phyloP scores from a whole-genome alignment of 257 asterid species.

The Salvia splendens region DNA sequence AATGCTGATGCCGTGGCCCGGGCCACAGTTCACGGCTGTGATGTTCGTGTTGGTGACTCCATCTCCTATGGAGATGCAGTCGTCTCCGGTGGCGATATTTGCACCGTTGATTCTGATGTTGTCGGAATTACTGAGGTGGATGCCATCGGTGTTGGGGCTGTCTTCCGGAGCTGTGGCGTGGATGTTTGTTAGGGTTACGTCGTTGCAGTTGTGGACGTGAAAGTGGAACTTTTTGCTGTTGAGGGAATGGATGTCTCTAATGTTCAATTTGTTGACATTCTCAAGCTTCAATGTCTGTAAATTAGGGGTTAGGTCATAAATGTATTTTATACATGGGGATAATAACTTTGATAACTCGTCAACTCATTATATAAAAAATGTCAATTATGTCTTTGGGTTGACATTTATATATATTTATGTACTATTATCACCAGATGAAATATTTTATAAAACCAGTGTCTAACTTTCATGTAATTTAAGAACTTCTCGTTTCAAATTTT shows the following conservation, averaged over 20 bases:
- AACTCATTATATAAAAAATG: no score
- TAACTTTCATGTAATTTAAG: no score
- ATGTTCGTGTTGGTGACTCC: neutral
- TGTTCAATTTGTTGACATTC: neutral
- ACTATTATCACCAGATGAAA: no score
- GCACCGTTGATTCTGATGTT: constrained; percentile 4
- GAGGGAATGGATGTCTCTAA: constrained; percentile 19
- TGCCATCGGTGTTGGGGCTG: constrained; percentile 48
- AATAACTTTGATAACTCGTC: no score
- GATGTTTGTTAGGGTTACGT: constrained; percentile 16
- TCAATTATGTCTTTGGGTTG: no score
- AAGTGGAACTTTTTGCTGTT: constrained; percentile 45
- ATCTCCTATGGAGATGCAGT: constrained; percentile 19
- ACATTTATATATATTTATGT: no score
- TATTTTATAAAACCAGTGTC: no score
- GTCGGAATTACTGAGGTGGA: constrained; percentile 34
- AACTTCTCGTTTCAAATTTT: neutral
- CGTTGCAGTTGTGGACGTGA: neutral
- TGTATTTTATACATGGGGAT: no score
- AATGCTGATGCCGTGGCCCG: no score
- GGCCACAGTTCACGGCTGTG: no score
- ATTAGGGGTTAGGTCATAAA: no score
- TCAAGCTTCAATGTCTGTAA: constrained; percentile 20
- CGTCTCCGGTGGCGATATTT: constrained; percentile 37
- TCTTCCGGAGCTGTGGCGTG: constrained; percentile 26